Evolutionary conservation across 148 eudicot species (phyloP).

Genomic region (Dianthus caryophyllus): DNA sequence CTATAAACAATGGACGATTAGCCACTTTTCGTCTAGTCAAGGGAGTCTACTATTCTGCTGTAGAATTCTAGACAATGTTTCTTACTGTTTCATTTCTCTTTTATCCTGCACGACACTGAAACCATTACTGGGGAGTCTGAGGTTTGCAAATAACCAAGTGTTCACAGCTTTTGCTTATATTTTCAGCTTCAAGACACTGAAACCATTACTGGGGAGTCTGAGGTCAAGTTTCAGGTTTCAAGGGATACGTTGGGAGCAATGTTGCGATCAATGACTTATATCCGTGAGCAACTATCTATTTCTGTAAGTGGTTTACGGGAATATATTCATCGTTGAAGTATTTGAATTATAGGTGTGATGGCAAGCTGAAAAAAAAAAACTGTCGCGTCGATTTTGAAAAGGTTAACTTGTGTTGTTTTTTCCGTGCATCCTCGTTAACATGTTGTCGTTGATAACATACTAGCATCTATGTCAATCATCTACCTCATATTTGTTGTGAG

Average conservation of each 20-base stretch:
- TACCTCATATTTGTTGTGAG: too few relatives aligned
- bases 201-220: constrained; percentile 78
- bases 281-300: constrained; percentile 70
- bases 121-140: constrained; percentile 81
- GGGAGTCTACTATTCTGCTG: neutral
- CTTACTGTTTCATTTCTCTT: neutral
- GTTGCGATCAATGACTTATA: constrained; percentile 93
- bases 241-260: constrained; percentile 88
- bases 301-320: constrained; percentile 32
- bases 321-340: neutral
- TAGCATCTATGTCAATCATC: too few relatives aligned
- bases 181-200: constrained; percentile 85
- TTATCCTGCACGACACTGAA: constrained; percentile 62
- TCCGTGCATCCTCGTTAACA: too few relatives aligned
- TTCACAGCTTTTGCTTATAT: neutral
- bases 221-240: constrained; percentile 88
- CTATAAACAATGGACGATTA: neutral
- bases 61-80: neutral
- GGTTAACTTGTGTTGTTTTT: neutral
- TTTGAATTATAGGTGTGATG: neutral
- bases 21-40: neutral
- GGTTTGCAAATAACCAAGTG: constrained; percentile 21
- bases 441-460: too few relatives aligned
- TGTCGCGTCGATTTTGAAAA: neutral
- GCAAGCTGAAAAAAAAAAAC: too few relatives aligned